phyloP scores from a whole-genome alignment of 345 rosid genomes.

The Litchi chinensis region DNA sequence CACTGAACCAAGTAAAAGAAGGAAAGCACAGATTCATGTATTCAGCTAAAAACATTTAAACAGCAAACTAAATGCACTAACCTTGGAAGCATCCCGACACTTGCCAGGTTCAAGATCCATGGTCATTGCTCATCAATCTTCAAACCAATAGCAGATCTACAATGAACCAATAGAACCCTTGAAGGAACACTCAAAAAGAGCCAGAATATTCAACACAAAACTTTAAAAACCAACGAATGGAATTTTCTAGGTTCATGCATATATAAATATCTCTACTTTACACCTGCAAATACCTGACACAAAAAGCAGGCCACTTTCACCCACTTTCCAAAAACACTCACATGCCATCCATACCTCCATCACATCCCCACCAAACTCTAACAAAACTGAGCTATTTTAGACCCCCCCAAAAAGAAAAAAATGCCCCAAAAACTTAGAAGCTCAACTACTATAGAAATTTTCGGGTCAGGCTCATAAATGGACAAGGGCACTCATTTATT shows the following conservation, averaged over 20 bases:
- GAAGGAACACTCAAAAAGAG: conserved; percentile 16
- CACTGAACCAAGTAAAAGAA: neutral
- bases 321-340: conserved; percentile 38
- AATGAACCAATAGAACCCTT: conserved; percentile 9
- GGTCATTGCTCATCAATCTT: conserved; percentile 24
- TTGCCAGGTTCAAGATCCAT: conserved; percentile 73
- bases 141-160: conserved; percentile 37
- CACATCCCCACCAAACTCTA: conserved; percentile 48
- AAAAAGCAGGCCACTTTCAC: conserved; percentile 51
- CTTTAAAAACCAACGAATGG: conserved; percentile 4
- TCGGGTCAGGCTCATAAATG: conserved; percentile 38
- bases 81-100: conserved; percentile 76
- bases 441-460: conserved; percentile 31
- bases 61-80: conserved; percentile 31
- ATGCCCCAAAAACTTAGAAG: conserved; percentile 20
- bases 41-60: neutral
- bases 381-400: conserved; percentile 24
- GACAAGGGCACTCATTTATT: conserved; percentile 39
- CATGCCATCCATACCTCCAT: conserved; percentile 44
- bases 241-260: conserved; percentile 33
- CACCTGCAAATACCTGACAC: conserved; percentile 33
- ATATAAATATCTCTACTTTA: conserved; percentile 21
- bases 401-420: neutral
- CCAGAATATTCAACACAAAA: conserved; percentile 7
- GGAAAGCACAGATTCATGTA: neutral